These are phyloP conservation scores for Colletotrichum sp. DNA, from an alignment of 2,329 filamentous ascomycete genomes.

Conservation along the genomic window DNA sequence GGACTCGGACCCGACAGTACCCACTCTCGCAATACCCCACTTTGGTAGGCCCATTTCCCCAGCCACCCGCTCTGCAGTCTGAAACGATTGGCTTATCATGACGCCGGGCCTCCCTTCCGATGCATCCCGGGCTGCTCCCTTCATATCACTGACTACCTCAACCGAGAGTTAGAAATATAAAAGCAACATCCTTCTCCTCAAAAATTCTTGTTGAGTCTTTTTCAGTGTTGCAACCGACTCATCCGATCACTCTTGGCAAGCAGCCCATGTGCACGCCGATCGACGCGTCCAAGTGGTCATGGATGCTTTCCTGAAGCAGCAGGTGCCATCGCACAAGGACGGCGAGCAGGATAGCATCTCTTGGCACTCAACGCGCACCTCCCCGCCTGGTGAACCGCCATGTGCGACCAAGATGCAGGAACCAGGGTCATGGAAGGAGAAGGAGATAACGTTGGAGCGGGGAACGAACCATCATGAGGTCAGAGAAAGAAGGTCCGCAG, in stretches of 20 bases:
- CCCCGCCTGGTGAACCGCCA: not conserved
- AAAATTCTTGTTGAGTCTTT: not conserved
- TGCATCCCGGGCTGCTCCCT: not conserved
- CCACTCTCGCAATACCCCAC: not conserved
- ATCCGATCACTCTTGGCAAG: not conserved
- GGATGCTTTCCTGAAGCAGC: conserved; percentile 17
- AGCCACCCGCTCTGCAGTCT: not conserved
- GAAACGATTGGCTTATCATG: not conserved
- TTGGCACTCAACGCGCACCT: conserved; percentile 1
- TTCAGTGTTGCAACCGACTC: not conserved
- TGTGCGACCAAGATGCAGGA: not conserved
- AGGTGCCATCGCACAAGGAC: conserved; percentile 12
- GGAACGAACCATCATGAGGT: conserved; percentile 10
- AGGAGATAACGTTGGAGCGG: not conserved
- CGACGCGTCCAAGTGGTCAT: conserved; percentile 10
- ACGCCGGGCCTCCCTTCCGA: not conserved
- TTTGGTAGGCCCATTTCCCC: not conserved
- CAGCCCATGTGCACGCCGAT: not conserved
- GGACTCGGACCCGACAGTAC: not conserved
- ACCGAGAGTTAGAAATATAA: not conserved
- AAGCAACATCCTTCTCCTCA: not conserved
- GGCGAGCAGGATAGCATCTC: not conserved
- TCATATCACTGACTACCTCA: not conserved
- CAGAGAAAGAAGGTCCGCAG: conserved; percentile 4
- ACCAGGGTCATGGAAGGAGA: not conserved